Evolutionary conservation across 208 protist genomes (phyloP).

Genomic region (Willaertia magna): DNA sequence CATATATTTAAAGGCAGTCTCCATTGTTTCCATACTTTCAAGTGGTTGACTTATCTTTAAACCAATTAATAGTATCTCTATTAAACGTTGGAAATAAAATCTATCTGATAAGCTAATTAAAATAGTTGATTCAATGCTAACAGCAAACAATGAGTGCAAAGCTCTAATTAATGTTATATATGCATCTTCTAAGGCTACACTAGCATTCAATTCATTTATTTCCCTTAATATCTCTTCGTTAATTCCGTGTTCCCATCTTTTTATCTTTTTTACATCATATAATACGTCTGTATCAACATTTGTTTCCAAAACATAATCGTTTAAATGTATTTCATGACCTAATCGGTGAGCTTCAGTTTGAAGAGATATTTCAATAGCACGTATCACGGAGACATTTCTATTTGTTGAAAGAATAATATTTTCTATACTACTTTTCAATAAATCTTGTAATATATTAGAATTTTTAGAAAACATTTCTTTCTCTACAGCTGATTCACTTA

Average conservation of each 20-base stretch:
- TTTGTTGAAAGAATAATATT: background rate
- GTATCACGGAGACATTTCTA: background rate
- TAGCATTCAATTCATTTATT: background rate
- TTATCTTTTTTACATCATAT: background rate
- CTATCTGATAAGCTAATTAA: background rate
- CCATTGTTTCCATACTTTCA: no score
- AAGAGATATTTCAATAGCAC: background rate
- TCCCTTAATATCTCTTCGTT: background rate
- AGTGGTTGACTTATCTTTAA: no score
- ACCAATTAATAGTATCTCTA: background rate
- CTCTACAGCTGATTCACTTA: no score
- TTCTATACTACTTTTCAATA: background rate
- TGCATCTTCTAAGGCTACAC: background rate
- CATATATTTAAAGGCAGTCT: no score
- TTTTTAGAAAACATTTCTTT: background rate
- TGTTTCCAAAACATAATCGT: background rate
- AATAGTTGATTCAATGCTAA: background rate
- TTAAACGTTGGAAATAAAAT: background rate
- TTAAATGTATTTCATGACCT: background rate
- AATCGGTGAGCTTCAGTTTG: background rate
- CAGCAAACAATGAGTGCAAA: background rate
- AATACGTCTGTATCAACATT: background rate
- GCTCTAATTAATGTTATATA: background rate
- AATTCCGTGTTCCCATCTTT: background rate
- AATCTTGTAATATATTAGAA: background rate